These are phyloP conservation scores for Novymonas esmeraldas DNA, from an alignment of 208 protist species.

Conservation along the genomic window DNA sequence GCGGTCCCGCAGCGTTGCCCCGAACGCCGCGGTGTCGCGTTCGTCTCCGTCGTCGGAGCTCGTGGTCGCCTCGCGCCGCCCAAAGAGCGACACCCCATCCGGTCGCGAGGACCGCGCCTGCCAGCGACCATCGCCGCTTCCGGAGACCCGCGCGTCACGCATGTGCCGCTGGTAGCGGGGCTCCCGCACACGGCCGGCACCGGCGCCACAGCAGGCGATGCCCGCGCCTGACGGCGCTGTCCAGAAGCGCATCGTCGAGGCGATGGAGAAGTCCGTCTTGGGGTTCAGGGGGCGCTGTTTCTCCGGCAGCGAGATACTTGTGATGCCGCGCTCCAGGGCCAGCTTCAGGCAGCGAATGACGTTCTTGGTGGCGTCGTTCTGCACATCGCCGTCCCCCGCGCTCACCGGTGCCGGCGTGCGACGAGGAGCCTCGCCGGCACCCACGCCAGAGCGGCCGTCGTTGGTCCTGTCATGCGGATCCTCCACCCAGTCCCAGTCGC, in stretches of 20 bases:
- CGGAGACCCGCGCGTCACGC: conserved; percentile 1
- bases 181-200: conserved; percentile 12
- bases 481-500: conserved; percentile 32
- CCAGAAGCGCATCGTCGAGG: conserved; percentile 59
- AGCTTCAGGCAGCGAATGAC: conserved; percentile 85
- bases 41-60: conserved; percentile 2
- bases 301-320: conserved; percentile 79
- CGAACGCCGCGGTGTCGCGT: conserved; percentile 12
- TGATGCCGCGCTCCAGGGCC: conserved; percentile 74
- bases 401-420: neutral
- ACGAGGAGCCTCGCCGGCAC: conserved; percentile 3
- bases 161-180: neutral
- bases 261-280: conserved; percentile 81
- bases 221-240: conserved; percentile 5
- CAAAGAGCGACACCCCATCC: conserved; percentile 6
- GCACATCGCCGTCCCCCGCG: conserved; percentile 24
- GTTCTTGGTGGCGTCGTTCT: conserved; percentile 58
- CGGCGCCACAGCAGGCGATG: conserved; percentile 43
- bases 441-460: conserved; percentile 11
- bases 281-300: conserved; percentile 84
- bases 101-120: neutral
- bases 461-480: conserved; percentile 12
- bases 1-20: neutral
- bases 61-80: neutral
- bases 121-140: neutral